Evolutionary conservation across 805 yeast species (phyloP).

Genomic region (Myxozyma geophila): DNA sequence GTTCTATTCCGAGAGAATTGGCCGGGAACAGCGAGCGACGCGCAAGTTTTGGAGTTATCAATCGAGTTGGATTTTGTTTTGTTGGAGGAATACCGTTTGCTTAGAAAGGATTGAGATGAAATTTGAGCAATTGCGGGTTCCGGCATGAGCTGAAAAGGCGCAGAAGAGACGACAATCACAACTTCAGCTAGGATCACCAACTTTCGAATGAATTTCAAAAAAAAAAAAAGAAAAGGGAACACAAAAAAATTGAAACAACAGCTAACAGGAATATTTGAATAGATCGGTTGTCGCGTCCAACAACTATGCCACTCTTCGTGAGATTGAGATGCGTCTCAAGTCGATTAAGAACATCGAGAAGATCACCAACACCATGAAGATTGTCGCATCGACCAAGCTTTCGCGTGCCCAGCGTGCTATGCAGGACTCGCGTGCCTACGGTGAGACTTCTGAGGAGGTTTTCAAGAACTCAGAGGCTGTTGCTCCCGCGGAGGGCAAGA

Average conservation of each 20-base stretch:
- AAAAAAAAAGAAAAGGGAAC: neutral
- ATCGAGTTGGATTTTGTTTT: neutral
- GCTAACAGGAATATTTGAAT: neutral
- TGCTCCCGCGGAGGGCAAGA: conserved; percentile 52
- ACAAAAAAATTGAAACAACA: neutral
- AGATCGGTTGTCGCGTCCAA: conserved; percentile 27
- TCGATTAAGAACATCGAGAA: conserved; percentile 98
- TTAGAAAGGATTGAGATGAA: neutral
- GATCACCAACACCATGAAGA: conserved; percentile 99
- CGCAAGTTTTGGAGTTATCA: neutral
- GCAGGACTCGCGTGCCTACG: conserved; percentile 83
- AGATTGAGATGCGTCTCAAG: conserved; percentile 96
- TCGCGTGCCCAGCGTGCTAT: conserved; percentile 95
- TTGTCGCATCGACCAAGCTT: conserved; percentile 97
- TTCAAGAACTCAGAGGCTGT: conserved; percentile 54
- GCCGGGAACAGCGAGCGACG: neutral
- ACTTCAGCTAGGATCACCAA: neutral
- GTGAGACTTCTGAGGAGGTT: conserved; percentile 77
- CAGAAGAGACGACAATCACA: neutral
- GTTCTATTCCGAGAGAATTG: neutral
- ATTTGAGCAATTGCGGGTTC: neutral
- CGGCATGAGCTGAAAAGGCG: neutral
- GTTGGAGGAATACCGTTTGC: neutral
- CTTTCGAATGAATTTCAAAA: neutral
- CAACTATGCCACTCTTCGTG: conserved; percentile 85